Evolutionary conservation across 331 rosid genomes (phyloP), one percentile per base, ranked within the genome.

Genomic region (Spiraea crenata): DNA sequence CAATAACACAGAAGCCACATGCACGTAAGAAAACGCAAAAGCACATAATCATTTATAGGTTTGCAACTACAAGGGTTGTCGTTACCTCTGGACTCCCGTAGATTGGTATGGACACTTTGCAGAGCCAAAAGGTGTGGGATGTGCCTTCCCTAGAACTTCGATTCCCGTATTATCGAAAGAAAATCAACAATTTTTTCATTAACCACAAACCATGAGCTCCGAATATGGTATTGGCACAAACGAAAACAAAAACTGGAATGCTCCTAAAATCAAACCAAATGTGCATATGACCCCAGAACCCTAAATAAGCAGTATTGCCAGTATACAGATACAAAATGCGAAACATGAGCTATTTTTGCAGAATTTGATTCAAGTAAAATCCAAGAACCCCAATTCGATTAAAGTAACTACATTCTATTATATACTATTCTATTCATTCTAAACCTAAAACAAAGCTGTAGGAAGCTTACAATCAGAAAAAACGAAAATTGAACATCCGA

Each of bases 31-130:
- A 57, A 57, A 57, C 34, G 62, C n/a, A 57, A 57, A 25, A 49
- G 62, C 62, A 9, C 10, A 12, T 15, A 12, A 57, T 57, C 62
- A 12, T 37, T 34, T 17, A 41, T 1, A 38, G 65, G 65, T 9
- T 6, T 40, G 20, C 5, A n/a, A 35, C 38, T 59, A 47, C 25
- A n/a, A 5, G 16, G 16, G 11, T 16, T 47, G 20, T 34, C 0
- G 5, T 69, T 54, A 73, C 79, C 77, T 73, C 41, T 40, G 59
- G 14, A 55, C 40, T 68, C 76, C 75, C 9, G 71, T 12, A 45
- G 48, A 58, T 69, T 59, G 71, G n/a, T 69, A 49, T 12, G 48
- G 25, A 31, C 41, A 35, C 69, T 45, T 70, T 47, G 75, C 58
- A 37, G 63, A 68, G 58, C 45, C 58, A 67, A 54, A 52, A 34